phyloP scores from a whole-genome alignment of 805 yeast species.

The Cyberlindnera bimundalis region DNA sequence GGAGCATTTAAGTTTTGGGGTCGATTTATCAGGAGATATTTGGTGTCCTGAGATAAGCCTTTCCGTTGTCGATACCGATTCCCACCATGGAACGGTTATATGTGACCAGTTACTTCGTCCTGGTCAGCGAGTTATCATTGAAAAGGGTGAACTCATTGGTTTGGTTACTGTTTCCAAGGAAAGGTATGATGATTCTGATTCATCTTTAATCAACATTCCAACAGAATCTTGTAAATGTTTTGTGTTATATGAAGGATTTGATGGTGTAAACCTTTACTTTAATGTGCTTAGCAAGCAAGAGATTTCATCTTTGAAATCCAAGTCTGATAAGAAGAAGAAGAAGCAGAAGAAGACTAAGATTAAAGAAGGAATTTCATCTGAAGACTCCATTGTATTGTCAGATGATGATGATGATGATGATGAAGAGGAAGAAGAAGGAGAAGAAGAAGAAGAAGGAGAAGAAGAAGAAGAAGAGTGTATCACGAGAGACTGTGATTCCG shows the following conservation, averaged over 20 bases:
- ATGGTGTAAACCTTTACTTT: slow-evolving; percentile 2
- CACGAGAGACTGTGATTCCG: no score
- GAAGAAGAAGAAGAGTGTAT: background rate
- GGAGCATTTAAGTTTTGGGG: slow-evolving; percentile 1
- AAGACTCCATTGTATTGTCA: background rate
- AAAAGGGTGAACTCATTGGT: slow-evolving; percentile 11
- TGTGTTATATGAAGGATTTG: slow-evolving; percentile 5
- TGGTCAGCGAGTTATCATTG: background rate
- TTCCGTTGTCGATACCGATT: slow-evolving; percentile 1
- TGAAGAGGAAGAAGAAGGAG: background rate
- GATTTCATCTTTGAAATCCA: slow-evolving; percentile 1
- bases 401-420: background rate
- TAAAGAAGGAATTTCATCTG: no score
- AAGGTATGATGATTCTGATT: background rate
- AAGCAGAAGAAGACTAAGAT: background rate
- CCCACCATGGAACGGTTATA: slow-evolving; percentile 15
- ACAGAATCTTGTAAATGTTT: slow-evolving; percentile 7
- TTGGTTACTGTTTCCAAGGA: slow-evolving; percentile 6
- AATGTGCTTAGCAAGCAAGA: slow-evolving; percentile 4
- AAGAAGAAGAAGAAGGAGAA: slow-evolving; percentile 1
- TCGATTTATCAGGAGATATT: no score
- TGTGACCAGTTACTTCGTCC: slow-evolving; percentile 3
- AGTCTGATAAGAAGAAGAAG: no score
- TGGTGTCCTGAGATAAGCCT: background rate
- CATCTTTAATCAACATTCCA: background rate